Base-by-base conservation (phyloP, 2,329 filamentous ascomycete species). In the Penicillium sp. region DNA sequence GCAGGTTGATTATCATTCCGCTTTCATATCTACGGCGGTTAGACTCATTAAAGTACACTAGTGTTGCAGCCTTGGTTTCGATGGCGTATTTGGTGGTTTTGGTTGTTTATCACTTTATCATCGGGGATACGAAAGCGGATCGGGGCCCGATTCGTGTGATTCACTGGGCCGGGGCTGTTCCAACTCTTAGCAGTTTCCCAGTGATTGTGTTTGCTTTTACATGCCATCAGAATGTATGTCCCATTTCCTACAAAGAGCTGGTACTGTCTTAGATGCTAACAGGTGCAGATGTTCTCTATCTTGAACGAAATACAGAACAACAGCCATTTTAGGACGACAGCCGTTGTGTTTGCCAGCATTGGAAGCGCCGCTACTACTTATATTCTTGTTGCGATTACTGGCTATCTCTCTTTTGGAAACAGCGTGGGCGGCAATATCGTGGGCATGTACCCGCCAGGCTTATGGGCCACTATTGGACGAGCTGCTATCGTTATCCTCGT, bases 141-240 rank as follows among this genome's bases (percentile, higher is more conserved):
- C 87, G 92, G 57, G 90, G 91, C 13, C 86, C 89, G 9, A 87
- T 99, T 63, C 87, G 91, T 53, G 81, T 92, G 31, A 84, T 97
- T 65, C 81, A 86, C 64, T 97, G 92, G 90, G 90, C 88, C 48
- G 92, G 94, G 7, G 84, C 91, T 3, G 83, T 96, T 9, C 86
- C 90, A 41, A 89, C 91, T 7, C 83, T 99, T 57, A 92, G 92
- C 69, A 93, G 91, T 65, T 87, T 99, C 66, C 95, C 95, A 0
- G 93, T 99, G 57, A 93, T 98, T 60, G 92, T 99, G 2, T 99
- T 99, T 82, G 95, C 94, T n/a, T 99, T 98, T 76, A 99, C 95
- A 1, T 99, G 95, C 76, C 95, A 99, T 78, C 95, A 99, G 73
- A 99, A 99, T 75, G 92, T 95, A 80, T 67, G 87, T 46, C n/a